Base-by-base conservation (phyloP, 1,139 yeast species). In the Entelexis paramagnoliae region DNA sequence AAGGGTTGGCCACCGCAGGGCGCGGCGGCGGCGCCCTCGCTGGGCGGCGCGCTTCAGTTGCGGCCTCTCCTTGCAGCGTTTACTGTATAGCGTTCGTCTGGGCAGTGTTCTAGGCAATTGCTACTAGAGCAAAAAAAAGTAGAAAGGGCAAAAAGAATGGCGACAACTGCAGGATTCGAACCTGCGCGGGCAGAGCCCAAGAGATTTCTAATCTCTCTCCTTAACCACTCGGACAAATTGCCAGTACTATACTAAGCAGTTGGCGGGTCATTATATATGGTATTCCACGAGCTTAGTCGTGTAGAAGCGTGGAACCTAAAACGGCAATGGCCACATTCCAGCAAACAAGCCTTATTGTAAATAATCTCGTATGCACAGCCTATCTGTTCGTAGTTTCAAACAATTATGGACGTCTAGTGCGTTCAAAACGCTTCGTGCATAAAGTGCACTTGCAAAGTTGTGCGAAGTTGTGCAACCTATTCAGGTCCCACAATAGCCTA, bases 121-220 rank as follows among this genome's bases (percentile, higher is more conserved):
- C n/a, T n/a, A n/a, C n/a, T n/a, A 2, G 20, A 3, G 36, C 22
- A 36, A 20, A 36, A 36, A 39, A 13, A 9, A 5, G 5, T 6
- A 3, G 10, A 4, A n/a, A 3, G 20, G 17, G 19, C 14, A 39
- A 42, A 42, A 42, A 32, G 17, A 42, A 42, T 42, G 38, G 14
- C 46, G 46, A 42, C 46, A 42, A 36, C 46, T 42, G 84, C 86
- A 80, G 86, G 86, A 80, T 78, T 81, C 81, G 86, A 81, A 80
- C 87, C 86, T 80, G 83, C 85, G 86, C 85, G 84, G 84, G 84
- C 59, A 51, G 49, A 57, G 53, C 57, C 54, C 60, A 57, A 49
- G 48, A 55, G 59, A 57, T 57, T 80, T 80, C 85, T 83, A 80
- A 83, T 80, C 84, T 80, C 75, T 76, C 83, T 78, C 83, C 81